Evolutionary conservation across 805 yeast genomes (phyloP).

Genomic region (Hyphopichia homilentoma): DNA sequence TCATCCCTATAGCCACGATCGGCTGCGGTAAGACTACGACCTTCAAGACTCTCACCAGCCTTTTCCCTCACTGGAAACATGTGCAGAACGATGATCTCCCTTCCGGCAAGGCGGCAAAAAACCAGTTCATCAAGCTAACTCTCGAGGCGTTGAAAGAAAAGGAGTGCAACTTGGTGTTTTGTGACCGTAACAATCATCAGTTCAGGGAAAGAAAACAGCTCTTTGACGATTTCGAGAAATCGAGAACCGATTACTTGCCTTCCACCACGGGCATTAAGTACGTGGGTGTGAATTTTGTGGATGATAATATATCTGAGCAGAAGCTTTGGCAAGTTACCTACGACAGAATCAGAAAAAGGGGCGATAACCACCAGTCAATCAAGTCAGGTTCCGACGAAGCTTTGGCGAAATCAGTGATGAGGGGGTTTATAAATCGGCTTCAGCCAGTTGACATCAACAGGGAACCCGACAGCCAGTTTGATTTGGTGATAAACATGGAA

Average conservation of each 20-base stretch:
- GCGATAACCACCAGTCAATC: conserved; percentile 87
- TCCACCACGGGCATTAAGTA: conserved; percentile 42
- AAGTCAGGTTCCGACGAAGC: conserved; percentile 47
- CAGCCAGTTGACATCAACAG: conserved; percentile 48
- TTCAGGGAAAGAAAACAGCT: conserved; percentile 65
- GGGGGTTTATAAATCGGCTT: conserved; percentile 67
- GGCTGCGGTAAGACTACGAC: conserved; percentile 96
- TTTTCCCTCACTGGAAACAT: conserved; percentile 65
- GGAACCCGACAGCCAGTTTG: conserved; percentile 67
- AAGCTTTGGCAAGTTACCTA: conserved; percentile 51
- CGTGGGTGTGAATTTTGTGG: conserved; percentile 67
- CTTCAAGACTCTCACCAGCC: conserved; percentile 50
- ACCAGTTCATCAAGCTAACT: conserved; percentile 46
- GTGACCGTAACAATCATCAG: conserved; percentile 84
- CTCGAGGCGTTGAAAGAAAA: conserved; percentile 26
- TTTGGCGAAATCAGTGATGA: conserved; percentile 60
- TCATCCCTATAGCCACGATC: conserved; percentile 83
- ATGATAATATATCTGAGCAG: conserved; percentile 21
- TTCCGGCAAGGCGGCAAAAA: conserved; percentile 38
- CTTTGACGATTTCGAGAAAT: conserved; percentile 46
- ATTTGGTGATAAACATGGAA: conserved; percentile 56
- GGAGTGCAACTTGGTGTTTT: conserved; percentile 47
- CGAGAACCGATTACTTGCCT: conserved; percentile 43
- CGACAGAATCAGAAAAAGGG: conserved; percentile 61
- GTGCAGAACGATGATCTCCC: conserved; percentile 76